Evolutionary conservation across 441 rosid species (phyloP).

Genomic region (Metrosideros polymorpha): DNA sequence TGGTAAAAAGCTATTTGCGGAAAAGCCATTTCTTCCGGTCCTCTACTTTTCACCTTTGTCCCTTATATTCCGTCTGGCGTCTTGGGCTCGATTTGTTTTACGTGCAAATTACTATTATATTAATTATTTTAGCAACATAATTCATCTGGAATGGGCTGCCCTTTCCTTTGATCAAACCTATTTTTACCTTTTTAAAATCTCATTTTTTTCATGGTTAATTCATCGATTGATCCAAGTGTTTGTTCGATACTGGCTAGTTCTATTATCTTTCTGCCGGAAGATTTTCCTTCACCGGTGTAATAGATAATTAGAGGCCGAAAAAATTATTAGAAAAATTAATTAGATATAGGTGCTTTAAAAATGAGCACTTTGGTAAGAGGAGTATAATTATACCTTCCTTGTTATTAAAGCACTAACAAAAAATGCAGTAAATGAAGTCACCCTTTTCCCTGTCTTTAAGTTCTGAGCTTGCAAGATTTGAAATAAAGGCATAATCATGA

Average conservation of each 20-base stretch:
- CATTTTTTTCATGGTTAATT: background rate
- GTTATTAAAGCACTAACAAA: background rate
- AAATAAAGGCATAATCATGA: background rate
- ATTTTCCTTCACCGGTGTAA: background rate
- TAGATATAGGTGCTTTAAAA: background rate
- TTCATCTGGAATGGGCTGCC: background rate
- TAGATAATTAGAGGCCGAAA: background rate
- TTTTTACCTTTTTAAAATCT: background rate
- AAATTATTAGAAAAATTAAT: background rate
- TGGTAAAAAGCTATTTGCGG: background rate
- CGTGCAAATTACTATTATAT: background rate
- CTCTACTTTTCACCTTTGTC: background rate
- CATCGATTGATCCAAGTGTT: background rate
- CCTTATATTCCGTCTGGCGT: background rate
- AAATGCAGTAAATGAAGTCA: background rate
- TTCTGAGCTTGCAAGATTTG: background rate
- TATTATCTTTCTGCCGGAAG: background rate
- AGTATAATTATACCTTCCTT: background rate
- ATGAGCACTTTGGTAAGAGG: background rate
- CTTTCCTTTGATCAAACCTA: background rate
- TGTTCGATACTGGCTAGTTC: background rate
- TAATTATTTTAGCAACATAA: background rate
- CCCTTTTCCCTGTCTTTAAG: background rate
- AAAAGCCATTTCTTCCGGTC: background rate
- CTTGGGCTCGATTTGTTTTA: background rate